Base-by-base conservation (phyloP, 169 alveolate species). In the Prorocentrum cordatum region DNA sequence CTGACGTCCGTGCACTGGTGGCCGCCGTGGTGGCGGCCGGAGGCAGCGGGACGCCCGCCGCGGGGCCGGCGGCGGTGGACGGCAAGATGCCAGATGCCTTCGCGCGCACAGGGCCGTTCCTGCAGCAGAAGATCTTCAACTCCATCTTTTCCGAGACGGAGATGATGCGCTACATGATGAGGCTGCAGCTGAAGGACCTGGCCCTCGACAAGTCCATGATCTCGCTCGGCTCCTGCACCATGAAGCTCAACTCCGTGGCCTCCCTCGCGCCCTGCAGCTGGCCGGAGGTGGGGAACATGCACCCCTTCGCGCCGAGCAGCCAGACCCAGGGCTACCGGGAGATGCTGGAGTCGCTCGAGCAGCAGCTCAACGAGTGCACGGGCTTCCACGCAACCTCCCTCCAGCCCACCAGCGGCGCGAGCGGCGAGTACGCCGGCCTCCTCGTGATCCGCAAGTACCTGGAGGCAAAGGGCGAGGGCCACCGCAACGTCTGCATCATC, bases 181-280 rank as follows among this genome's bases (percentile, higher is more conserved):
- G 92, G 32, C 87, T 95, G 79, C 92, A 93, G 86, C 31, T 59
- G 59, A 38, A 80, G 73, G 90, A 80, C 36, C 29, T 80, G 90
- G 75, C 90, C 14, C 54, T 80, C 79, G 79, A 59, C 67, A 62
- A 66, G 38, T 80, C 90, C 38, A 80, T 80, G 98, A 95, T 95
- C 72, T 93, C 98, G 39, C 93, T 95, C 22, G 98, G 98, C 29
- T 92, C 95, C 42, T 95, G 98, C 93, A 95, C 98, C 31, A 94
- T 95, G 96, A 95, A 95, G 92, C 93, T 95, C 59, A 95, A 95
- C 93, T 94, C 97, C 22, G 93, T 96, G 12, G 80, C 93, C 70
- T 85, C 93, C n/a, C 61, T 94, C 95, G 93, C 94, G 22, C 97
- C 98, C 33, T 93, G 95, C 84, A 88, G 96, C 32, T 93, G 91